Evolutionary conservation across 2,329 filamentous ascomycete genomes (phyloP).

Genomic region (Xylaria digitata): DNA sequence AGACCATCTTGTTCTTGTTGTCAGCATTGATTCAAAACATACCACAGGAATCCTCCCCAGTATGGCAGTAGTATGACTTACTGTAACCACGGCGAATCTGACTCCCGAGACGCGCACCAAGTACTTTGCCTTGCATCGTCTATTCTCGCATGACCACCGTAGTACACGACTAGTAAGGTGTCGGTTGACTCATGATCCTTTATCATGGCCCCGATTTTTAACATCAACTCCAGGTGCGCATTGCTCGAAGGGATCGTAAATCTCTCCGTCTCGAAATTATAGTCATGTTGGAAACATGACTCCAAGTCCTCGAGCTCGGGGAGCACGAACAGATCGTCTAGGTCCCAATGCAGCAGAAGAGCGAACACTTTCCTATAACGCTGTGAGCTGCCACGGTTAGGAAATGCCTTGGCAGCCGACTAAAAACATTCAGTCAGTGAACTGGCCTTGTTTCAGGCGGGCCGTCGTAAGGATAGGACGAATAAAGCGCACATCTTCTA

Average conservation of each 20-base stretch:
- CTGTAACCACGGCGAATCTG: constrained; percentile 67
- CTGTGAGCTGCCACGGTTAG: constrained; percentile 65
- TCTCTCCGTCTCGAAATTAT: constrained; percentile 67
- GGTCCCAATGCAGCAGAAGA: constrained; percentile 67
- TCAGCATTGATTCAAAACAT: constrained; percentile 8
- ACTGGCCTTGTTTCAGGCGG: constrained; percentile 25
- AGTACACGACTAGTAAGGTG: constrained; percentile 68
- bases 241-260: constrained; percentile 70
- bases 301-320: constrained; percentile 68
- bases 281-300: constrained; percentile 65
- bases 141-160: constrained; percentile 69
- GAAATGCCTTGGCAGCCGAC: constrained; percentile 67
- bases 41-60: constrained; percentile 24
- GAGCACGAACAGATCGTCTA: constrained; percentile 68
- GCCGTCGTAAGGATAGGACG: neutral
- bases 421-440: constrained; percentile 43
- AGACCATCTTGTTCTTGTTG: constrained; percentile 59
- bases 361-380: constrained; percentile 67
- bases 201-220: constrained; percentile 66
- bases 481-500: constrained; percentile 62
- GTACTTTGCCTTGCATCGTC: constrained; percentile 70
- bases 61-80: constrained; percentile 48
- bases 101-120: constrained; percentile 67
- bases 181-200: constrained; percentile 67
- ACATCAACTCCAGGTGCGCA: constrained; percentile 68